Evolutionary conservation across 768 basidiomycete genomes (phyloP).

Genomic region (Rhodosporidiobolus odoratus): DNA sequence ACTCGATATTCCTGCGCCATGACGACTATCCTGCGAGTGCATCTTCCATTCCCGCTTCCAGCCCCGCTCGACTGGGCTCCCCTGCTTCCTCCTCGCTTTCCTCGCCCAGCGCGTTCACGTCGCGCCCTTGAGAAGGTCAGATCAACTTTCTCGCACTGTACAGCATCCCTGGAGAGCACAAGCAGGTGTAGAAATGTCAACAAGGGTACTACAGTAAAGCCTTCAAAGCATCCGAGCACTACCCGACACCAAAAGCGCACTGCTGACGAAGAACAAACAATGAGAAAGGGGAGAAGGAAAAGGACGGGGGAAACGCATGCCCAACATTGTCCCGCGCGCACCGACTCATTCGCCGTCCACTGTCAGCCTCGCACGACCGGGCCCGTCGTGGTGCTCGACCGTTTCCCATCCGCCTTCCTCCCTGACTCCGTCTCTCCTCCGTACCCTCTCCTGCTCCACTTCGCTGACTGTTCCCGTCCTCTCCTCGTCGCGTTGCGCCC

Average conservation of each 20-base stretch:
- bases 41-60: not conserved
- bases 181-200: not conserved
- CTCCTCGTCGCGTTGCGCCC: not conserved
- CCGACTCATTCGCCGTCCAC: not conserved
- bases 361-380: slow-evolving; percentile 8
- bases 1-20: not conserved
- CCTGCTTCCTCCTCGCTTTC: not conserved
- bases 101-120: not conserved
- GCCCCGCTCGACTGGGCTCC: not conserved
- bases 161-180: not conserved
- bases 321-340: not conserved
- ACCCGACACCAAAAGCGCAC: too few species aligned
- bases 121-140: not conserved
- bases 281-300: too few species aligned
- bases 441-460: slow-evolving; percentile 1
- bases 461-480: not conserved
- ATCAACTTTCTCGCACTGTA: not conserved
- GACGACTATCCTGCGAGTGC: too few species aligned
- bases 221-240: too few species aligned
- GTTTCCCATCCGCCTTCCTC: slow-evolving; percentile 28
- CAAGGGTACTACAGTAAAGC: not conserved
- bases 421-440: slow-evolving; percentile 13
- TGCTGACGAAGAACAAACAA: too few species aligned
- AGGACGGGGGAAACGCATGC: too few species aligned
- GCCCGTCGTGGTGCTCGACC: slow-evolving; percentile 22